Evolutionary conservation across 2,329 filamentous ascomycete species (phyloP), one percentile per base, ranked within the genome.

Genomic region (Calonectria pseudoreteaudii): DNA sequence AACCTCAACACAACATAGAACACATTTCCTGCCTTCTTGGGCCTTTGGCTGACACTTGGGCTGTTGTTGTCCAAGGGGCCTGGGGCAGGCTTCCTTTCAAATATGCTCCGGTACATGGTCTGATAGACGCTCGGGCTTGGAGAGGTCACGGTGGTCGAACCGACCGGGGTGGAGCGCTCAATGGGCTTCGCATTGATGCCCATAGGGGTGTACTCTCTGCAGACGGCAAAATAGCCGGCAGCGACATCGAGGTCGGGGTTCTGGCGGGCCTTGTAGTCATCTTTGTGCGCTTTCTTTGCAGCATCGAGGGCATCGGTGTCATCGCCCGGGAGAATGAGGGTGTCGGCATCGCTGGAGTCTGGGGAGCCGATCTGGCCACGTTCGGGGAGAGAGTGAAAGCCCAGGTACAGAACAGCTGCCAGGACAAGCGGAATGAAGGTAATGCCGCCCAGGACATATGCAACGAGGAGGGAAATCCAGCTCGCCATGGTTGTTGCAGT

Each of bases 81-180:
- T 2, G 86, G 78, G 11, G 81, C 78, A 44, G 86, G 88, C 80
- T 93, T 96, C 80, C 96, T 91, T 80, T 98, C 95, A 83, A 99
- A 98, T 75, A 99, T 93, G 83, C 94, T 98, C 82, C 95, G 90
- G 86, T 99, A 99, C 95, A 99, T 98, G 83, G 94, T 94, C 89
- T 98, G 97, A 85, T 98, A 98, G 47, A 99, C 96, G 83, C 96
- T 98, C 71, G 94, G 95, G 81, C 95, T 98, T 71, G 95, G 94
- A 52, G 94, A 88, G 41, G 93, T 91, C 56, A 97, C 92, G 20
- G 94, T 93, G 67, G 90, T 85, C 71, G 94, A 92, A 23, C 95
- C 95, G 16, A 94, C 91, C 8, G 95, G 95, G 0, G 94, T 96
- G 38, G 93, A 91, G 74, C 95, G 91, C 86, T 98, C 96, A 72